These are phyloP conservation scores for Moniliophthora roreri DNA, from an alignment of 1,284 basidiomycete species.

Conservation along the genomic window DNA sequence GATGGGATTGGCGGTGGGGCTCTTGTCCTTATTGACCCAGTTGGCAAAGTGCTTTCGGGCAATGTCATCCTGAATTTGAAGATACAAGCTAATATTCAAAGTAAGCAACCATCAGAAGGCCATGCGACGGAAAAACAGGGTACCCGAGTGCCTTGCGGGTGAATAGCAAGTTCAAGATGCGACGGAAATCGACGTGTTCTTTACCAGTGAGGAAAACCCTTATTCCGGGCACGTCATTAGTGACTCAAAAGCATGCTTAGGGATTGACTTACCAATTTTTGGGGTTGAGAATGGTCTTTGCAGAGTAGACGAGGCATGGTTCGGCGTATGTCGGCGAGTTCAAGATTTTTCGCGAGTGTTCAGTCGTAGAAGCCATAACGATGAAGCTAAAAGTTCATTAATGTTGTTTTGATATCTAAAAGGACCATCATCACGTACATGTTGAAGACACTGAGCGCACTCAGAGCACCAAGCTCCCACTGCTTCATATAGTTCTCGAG, in stretches of 20 bases:
- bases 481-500: conserved; percentile 89
- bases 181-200: conserved; percentile 92
- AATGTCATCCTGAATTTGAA: conserved; percentile 85
- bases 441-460: conserved; percentile 92
- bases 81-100: conserved; percentile 68
- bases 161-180: conserved; percentile 89
- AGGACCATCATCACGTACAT: conserved; percentile 59
- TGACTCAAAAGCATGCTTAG: conserved; percentile 1
- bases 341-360: conserved; percentile 89
- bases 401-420: conserved; percentile 10
- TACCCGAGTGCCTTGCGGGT: conserved; percentile 91
- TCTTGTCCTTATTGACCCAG: conserved; percentile 67
- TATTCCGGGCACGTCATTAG: conserved; percentile 12
- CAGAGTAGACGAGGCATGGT: conserved; percentile 92
- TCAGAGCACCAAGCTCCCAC: conserved; percentile 85
- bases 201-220: conserved; percentile 98
- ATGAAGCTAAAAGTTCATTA: conserved; percentile 69
- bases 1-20: conserved; percentile 60
- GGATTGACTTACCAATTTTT: conserved; percentile 80
- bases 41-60: conserved; percentile 74
- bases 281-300: conserved; percentile 83
- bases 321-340: conserved; percentile 90
- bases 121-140: conserved; percentile 22
- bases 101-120: conserved; percentile 13
- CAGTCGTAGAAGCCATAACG: conserved; percentile 92